Evolutionary conservation across 768 basidiomycete genomes (phyloP), one percentile per base, ranked within the genome.

Genomic region (Lactifluus echinatus): DNA sequence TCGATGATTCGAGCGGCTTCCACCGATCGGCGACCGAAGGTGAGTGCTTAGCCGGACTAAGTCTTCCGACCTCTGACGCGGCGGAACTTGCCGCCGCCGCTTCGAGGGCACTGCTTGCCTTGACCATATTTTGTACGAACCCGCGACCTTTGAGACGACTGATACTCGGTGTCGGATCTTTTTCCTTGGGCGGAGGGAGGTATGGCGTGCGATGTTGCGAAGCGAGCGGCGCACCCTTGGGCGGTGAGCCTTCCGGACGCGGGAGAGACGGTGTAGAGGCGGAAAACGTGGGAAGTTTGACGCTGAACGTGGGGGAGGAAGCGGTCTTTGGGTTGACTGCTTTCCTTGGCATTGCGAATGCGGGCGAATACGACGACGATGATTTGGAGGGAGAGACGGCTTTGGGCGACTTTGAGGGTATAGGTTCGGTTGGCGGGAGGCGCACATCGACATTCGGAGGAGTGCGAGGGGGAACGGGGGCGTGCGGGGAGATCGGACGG

Each of bases 81-180:
- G 77, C 68, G 46, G 76, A 70, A 17, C 69, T 72, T 2, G 66
- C 66, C 10, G 69, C 29, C 1, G 64, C 63, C 10, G 59, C 55
- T 57, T 80, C 77, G 4, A 84, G 68, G 60, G 79, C 74, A 17
- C 78, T 73, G 63, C 81, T 88, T 46, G 77, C 84, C 69, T 85
- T 83, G 33, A 93, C 85, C 73, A 89, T 82, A 60, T 78, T 88
- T 69, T 88, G 85, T 2, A 93, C 90, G 66, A 93, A 91, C 4
- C 90, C 90, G 39, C 90, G 82, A 19, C 90, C 90, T 65, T 91
- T 84, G 17, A 93, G 71, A 58, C 89, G 74, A 59, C 87, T 91
- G 31, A 92, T 80, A 67, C 87, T 90, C 0, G 90, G 90, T 2
- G 88, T 89, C 3, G 80, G 80, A 44, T 89, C 88, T 67, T 90